Conservation (phyloP, 2,329 filamentous ascomycete species). For the Neopestalotiopsis clavispora region DNA sequence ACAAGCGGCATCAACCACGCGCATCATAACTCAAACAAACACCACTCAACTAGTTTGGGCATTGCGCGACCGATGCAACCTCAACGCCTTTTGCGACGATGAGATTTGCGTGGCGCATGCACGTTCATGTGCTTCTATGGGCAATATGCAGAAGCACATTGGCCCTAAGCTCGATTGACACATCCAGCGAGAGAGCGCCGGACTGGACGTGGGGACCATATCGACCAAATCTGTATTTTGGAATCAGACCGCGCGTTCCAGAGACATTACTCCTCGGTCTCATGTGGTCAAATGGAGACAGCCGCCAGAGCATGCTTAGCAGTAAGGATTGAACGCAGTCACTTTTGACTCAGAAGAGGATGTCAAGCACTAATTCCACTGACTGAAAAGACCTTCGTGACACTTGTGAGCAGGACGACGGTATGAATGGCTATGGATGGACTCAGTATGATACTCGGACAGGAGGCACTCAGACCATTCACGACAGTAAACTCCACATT, state of each 20-base stretch:
- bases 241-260: constrained; percentile 77
- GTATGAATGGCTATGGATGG: constrained; percentile 74
- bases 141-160: too few relatives aligned
- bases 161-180: too few relatives aligned
- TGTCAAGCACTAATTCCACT: neutral
- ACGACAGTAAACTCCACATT: constrained; percentile 67
- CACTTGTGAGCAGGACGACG: constrained; percentile 73
- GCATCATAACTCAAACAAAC: too few relatives aligned
- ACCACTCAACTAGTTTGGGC: too few relatives aligned
- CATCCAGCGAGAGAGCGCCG: neutral
- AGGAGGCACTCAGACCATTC: constrained; percentile 69
- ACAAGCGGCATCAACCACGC: too few relatives aligned
- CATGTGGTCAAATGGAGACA: constrained; percentile 73
- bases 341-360: neutral
- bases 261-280: constrained; percentile 81
- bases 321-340: neutral
- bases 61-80: too few relatives aligned
- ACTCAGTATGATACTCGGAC: constrained; percentile 71
- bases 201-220: constrained; percentile 79
- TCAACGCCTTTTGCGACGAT: too few relatives aligned
- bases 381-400: constrained; percentile 61
- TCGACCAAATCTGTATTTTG: constrained; percentile 89
- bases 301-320: constrained; percentile 2
- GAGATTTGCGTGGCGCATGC: too few relatives aligned
- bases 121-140: too few relatives aligned